Base-by-base conservation (phyloP, 169 alveolate genomes). In the Eimeria acervulina region DNA sequence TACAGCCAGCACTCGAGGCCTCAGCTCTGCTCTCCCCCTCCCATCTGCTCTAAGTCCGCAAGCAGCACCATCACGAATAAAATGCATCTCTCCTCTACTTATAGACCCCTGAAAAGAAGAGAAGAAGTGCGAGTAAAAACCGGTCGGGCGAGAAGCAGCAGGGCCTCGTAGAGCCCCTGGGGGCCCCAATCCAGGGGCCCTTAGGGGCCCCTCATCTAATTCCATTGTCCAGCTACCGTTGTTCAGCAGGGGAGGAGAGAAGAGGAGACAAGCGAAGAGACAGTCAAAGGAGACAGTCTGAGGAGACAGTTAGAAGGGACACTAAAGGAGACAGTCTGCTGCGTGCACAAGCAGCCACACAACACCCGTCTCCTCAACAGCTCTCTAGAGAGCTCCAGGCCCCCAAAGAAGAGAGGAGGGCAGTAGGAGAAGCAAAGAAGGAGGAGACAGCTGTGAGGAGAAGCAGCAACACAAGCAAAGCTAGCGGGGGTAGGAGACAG, bases 91-190 rank as follows among this genome's bases (percentile, higher is more conserved):
- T 2, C 76, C 91, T 3, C 38, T 33, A 51, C 91, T 51, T 28
- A 83, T 52, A n/a, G 51, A 12, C 76, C 91, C 91, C 28, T 83
- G 91, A 28, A 83, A 83, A 36, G 91, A 83, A 44, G 91, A 83
- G 91, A 83, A 83, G 51, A 83, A 83, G 8, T 38, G 91, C 0
- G 91, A 83, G 51, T 83, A 83, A 38, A 83, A 83, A 3, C 91
- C 91, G 5, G 76, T 83, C 17, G 70, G 74, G n/a, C n/a, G 91
- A 12, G 61, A n/a, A 2, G 51, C 26, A 12, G 21, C 19, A 51
- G 76, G 31, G 89, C 26, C 63, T 40, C 40, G 42, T 12, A 10
- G 28, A 66, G 70, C 91, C 51, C 91, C 91, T 52, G 76, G 31
- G 44, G 89, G 89, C 38, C 66, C 89, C 66, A 44, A 44, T 2